These are phyloP conservation scores for Tetrahymena malaccensis DNA, from an alignment of 73 alveolate species.

Conservation along the genomic window DNA sequence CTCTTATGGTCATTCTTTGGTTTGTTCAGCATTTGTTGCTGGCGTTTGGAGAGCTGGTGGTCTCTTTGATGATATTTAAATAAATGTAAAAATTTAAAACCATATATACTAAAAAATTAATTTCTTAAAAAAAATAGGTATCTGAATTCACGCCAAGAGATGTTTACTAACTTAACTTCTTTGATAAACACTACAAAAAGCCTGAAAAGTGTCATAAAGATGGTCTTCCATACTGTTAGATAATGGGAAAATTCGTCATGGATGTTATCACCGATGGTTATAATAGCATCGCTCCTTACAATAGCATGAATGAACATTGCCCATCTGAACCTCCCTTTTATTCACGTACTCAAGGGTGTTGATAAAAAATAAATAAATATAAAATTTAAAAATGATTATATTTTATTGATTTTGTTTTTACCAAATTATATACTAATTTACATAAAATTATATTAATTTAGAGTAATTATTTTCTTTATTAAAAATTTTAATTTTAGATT, in stretches of 20 bases:
- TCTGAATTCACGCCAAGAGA: constrained; percentile 79
- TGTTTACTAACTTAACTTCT: constrained; percentile 59
- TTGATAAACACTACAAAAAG: constrained; percentile 47
- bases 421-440: no score
- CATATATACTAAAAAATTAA: no score
- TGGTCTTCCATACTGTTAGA: constrained; percentile 79
- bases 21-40: constrained; percentile 76
- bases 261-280: constrained; percentile 54
- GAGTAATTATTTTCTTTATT: no score
- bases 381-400: no score
- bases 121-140: background rate
- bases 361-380: no score
- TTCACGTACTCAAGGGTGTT: constrained; percentile 80
- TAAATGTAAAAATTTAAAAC: constrained; percentile 38
- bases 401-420: no score
- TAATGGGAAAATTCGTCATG: constrained; percentile 78
- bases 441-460: no score
- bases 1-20: constrained; percentile 77
- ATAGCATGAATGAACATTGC: constrained; percentile 87
- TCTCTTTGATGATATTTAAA: constrained; percentile 54
- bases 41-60: constrained; percentile 86
- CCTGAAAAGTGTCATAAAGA: constrained; percentile 64
- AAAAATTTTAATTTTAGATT: no score
- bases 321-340: constrained; percentile 76
- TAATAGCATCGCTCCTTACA: constrained; percentile 75